Conservation (phyloP, 768 basidiomycete species). For the Kondoa subrosea region DNA sequence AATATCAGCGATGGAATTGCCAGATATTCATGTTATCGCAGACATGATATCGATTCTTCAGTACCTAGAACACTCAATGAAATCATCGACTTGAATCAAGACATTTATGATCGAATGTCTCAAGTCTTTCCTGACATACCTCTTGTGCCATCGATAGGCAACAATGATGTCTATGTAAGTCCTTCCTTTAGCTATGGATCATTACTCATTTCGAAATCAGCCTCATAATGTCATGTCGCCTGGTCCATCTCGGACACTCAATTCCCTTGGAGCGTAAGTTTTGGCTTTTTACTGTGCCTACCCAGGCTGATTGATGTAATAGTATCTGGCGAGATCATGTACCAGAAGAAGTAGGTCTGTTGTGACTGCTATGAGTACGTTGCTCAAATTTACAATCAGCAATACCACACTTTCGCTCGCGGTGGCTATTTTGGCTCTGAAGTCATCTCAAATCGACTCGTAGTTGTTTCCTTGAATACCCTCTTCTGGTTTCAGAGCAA, state of each 20-base stretch:
- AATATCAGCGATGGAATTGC: no score
- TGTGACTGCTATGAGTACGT: slow-evolving; percentile 7
- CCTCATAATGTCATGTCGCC: slow-evolving; percentile 35
- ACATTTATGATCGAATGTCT: slow-evolving; percentile 52
- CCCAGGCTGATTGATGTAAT: no score
- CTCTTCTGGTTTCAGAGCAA: slow-evolving; percentile 66
- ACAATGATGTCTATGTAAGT: slow-evolving; percentile 63
- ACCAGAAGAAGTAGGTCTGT: slow-evolving; percentile 5
- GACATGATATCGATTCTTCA: slow-evolving; percentile 69
- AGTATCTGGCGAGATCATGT: slow-evolving; percentile 1
- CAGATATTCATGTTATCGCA: no score
- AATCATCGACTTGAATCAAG: slow-evolving; percentile 57
- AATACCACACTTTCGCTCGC: slow-evolving; percentile 63
- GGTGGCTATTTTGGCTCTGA: slow-evolving; percentile 74
- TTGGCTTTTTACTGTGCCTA: not conserved
- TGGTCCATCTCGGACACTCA: slow-evolving; percentile 26
- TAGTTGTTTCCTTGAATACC: slow-evolving; percentile 71
- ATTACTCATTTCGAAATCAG: not conserved
- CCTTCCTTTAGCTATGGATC: not conserved
- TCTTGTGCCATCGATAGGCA: slow-evolving; percentile 68
- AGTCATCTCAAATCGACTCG: slow-evolving; percentile 52
- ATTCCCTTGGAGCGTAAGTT: slow-evolving; percentile 38
- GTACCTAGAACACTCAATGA: slow-evolving; percentile 64
- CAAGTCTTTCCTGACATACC: slow-evolving; percentile 57
- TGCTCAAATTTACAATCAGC: slow-evolving; percentile 17